Conservation (phyloP, 257 asterid species). For the Solanum pennellii region DNA sequence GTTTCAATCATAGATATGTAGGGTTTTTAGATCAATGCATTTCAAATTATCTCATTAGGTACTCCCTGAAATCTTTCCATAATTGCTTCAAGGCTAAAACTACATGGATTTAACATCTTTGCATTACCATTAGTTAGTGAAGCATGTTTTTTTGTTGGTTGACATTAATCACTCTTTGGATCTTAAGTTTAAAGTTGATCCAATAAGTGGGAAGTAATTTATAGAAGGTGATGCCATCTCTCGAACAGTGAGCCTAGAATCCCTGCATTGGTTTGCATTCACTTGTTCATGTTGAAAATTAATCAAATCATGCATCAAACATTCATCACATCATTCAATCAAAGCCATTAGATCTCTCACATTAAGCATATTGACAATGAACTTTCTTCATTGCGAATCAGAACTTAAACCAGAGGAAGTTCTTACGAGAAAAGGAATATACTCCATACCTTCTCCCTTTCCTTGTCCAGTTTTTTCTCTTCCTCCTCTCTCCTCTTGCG, state of each 20-base stretch:
- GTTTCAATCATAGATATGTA: background rate
- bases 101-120: background rate
- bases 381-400: background rate
- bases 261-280: background rate
- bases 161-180: background rate
- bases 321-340: background rate
- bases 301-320: background rate
- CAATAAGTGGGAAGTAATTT: background rate
- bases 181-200: background rate
- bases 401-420: background rate
- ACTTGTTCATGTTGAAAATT: background rate
- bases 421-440: background rate
- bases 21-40: background rate
- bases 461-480: conserved; percentile 38
- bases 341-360: background rate
- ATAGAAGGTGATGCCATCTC: background rate
- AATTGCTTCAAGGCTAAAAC: background rate
- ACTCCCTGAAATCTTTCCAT: background rate
- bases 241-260: background rate
- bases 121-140: background rate
- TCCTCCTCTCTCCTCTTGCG: conserved; percentile 33
- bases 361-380: background rate
- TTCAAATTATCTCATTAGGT: background rate
- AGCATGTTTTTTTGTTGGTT: background rate
- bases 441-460: conserved; percentile 51